phyloP scores from a whole-genome alignment of 2,329 filamentous ascomycete species.

The Diplodia sapinea region DNA sequence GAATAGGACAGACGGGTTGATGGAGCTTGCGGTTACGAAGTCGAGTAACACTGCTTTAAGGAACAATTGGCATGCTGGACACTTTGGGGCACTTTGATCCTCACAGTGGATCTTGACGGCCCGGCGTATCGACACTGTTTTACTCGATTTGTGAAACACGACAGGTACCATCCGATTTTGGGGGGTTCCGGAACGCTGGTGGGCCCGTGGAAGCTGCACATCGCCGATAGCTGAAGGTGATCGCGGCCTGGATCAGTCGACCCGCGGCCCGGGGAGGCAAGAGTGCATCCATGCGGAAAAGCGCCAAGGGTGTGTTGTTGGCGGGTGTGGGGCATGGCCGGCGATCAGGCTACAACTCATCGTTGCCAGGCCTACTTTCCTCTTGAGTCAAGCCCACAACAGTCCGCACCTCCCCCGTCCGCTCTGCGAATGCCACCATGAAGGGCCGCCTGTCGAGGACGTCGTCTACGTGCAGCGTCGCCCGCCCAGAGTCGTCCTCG shows the following conservation, averaged over 20 bases:
- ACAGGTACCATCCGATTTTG: too few species aligned
- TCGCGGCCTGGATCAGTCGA: neutral
- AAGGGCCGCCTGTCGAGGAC: conserved; percentile 13
- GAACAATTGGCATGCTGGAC: too few species aligned
- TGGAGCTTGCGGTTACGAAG: too few species aligned
- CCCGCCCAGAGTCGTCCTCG: neutral
- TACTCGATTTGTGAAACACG: too few species aligned
- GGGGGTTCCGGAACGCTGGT: too few species aligned
- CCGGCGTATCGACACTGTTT: too few species aligned
- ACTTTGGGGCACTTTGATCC: too few species aligned
- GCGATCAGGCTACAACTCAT: conserved; percentile 29
- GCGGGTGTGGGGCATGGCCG: conserved; percentile 1
- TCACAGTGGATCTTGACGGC: too few species aligned
- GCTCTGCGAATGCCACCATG: conserved; percentile 13
- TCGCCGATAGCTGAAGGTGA: neutral
- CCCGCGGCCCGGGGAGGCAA: neutral
- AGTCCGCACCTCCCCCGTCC: neutral
- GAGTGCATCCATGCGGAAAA: neutral
- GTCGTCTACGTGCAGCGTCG: conserved; percentile 17
- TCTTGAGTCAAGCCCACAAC: conserved; percentile 14
- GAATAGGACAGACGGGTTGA: neutral
- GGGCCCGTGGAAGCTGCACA: neutral
- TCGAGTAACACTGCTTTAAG: too few species aligned
- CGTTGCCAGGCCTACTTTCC: conserved; percentile 17
- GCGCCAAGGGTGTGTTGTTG: conserved; percentile 20